phyloP scores from a whole-genome alignment of 2,329 filamentous ascomycete genomes.

The Chalara sp. region DNA sequence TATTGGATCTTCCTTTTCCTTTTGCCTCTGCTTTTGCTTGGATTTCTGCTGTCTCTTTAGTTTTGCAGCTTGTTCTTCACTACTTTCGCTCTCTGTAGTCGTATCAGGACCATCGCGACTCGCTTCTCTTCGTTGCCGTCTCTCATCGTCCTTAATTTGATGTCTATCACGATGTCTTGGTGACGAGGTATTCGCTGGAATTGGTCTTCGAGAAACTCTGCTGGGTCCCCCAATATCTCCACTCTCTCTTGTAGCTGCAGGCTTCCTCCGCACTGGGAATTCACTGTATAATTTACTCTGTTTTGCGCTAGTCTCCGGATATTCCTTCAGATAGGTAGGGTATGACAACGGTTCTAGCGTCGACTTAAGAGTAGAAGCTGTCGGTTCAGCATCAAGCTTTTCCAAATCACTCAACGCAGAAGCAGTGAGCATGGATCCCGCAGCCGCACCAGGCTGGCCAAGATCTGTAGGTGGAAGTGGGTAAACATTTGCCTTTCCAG shows the following conservation, averaged over 20 bases:
- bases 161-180: conserved; percentile 24
- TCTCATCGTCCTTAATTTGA: conserved; percentile 17
- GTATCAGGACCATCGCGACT: conserved; percentile 19
- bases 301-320: conserved; percentile 25
- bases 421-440: conserved; percentile 19
- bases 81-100: conserved; percentile 24
- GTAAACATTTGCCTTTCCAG: conserved; percentile 22
- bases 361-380: conserved; percentile 14
- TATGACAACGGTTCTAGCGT: conserved; percentile 33
- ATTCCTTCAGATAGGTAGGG: conserved; percentile 29
- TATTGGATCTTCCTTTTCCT: conserved; percentile 27
- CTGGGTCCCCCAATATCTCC: conserved; percentile 5
- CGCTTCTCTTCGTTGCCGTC: conserved; percentile 15
- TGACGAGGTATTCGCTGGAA: conserved; percentile 26
- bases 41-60: conserved; percentile 16
- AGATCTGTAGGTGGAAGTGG: conserved; percentile 25
- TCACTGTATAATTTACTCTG: conserved; percentile 15
- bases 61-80: conserved; percentile 16
- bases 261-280: conserved; percentile 24
- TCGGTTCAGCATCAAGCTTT: conserved; percentile 20
- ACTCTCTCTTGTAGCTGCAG: conserved; percentile 4
- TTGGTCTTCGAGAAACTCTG: conserved; percentile 25
- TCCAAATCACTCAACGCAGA: conserved; percentile 20
- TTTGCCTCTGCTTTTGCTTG: conserved; percentile 13
- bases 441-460: conserved; percentile 20